phyloP scores from a whole-genome alignment of 495 filamentous ascomycete species.

The Opeltia flavorubescens region DNA sequence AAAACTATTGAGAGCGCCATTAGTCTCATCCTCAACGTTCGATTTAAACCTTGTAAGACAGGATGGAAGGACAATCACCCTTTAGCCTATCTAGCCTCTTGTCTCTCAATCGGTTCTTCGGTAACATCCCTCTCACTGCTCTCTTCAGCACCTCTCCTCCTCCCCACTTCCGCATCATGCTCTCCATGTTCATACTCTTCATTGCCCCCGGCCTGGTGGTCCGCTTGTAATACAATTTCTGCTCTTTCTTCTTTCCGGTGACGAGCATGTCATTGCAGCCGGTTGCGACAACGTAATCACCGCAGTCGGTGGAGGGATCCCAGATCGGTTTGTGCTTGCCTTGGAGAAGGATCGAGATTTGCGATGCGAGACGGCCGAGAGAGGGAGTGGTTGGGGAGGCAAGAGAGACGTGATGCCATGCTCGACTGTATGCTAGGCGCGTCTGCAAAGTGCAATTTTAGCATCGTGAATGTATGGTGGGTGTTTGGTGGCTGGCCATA shows the following conservation, averaged over 20 bases:
- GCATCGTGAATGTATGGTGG: not conserved
- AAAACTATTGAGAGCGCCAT: conserved; percentile 42
- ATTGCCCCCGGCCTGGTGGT: conserved; percentile 80
- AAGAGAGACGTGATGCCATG: conserved; percentile 84
- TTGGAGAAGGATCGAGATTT: conserved; percentile 86
- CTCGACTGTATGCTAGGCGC: conserved; percentile 84
- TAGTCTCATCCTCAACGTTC: not conserved
- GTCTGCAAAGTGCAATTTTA: conserved; percentile 41
- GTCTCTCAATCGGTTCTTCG: conserved; percentile 86
- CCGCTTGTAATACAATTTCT: conserved; percentile 92
- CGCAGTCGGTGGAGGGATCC: conserved; percentile 91
- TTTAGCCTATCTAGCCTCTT: conserved; percentile 78
- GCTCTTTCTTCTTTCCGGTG: conserved; percentile 80
- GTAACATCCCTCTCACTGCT: conserved; percentile 92
- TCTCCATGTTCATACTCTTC: conserved; percentile 83
- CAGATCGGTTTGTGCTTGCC: conserved; percentile 99
- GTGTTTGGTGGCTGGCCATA: conserved; percentile 21
- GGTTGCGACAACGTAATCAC: conserved; percentile 93
- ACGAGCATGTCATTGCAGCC: conserved; percentile 74
- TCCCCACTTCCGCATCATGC: conserved; percentile 84
- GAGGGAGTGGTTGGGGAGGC: conserved; percentile 33
- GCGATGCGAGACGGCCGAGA: conserved; percentile 79
- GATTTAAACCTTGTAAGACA: too few species aligned
- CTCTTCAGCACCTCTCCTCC: conserved; percentile 85
- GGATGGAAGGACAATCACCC: conserved; percentile 34